Percentiles rank a stretch among this genome's conserved stretches.
These are phyloP conservation scores for Pestalotiopsis sp. DNA, from an alignment of 2,329 filamentous ascomycete genomes.

Conservation along the genomic window DNA sequence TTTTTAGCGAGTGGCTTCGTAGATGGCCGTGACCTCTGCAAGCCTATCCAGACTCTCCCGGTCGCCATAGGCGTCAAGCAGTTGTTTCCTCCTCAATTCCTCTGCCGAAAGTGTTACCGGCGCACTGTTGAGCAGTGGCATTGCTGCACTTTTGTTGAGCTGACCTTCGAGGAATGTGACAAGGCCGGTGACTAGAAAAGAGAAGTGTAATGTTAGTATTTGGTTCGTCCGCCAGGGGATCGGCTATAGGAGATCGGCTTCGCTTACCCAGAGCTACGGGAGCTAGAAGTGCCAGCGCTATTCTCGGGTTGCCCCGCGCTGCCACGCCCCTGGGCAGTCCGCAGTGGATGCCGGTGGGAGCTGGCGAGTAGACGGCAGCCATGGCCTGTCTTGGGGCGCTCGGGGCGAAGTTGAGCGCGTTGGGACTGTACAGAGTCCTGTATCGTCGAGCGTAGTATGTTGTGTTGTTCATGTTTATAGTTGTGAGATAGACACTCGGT, in stretches of 20 bases:
- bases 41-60: conserved; percentile 15
- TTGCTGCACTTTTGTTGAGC: neutral
- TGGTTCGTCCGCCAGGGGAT: too few species aligned
- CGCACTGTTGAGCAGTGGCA: neutral
- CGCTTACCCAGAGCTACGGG: conserved; percentile 2
- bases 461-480: conserved; percentile 3
- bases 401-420: conserved; percentile 16
- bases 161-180: conserved; percentile 6
- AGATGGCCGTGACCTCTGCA: conserved; percentile 14
- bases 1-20: conserved; percentile 12
- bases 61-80: conserved; percentile 16
- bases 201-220: neutral
- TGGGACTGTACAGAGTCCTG: conserved; percentile 16
- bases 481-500: neutral
- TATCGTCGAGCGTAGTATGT: conserved; percentile 17
- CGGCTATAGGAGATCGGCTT: neutral
- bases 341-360: conserved; percentile 17
- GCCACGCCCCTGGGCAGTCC: conserved; percentile 12
- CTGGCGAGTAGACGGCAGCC: conserved; percentile 14
- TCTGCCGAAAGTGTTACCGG: neutral
- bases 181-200: neutral
- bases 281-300: neutral
- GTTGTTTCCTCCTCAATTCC: conserved; percentile 7
- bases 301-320: conserved; percentile 6
- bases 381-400: conserved; percentile 5